Base-by-base conservation (phyloP, 2,329 filamentous ascomycete genomes). In the Diplodia intermedia region DNA sequence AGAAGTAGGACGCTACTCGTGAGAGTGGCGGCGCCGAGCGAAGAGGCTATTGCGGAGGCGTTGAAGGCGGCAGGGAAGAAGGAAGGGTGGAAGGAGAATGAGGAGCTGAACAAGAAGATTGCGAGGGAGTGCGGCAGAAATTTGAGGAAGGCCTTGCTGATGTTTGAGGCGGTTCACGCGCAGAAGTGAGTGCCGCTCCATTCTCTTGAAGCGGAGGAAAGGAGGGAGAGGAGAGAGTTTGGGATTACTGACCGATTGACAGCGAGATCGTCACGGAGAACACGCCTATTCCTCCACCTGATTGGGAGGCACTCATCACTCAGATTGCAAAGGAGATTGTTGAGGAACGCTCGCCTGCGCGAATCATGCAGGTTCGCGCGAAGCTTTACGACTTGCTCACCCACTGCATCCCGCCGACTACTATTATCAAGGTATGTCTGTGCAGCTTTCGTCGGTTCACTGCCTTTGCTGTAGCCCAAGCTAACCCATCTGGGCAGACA, bases 331-430 rank as follows among this genome's bases (percentile, higher is more conserved):
- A 90, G 75, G 94, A 98, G 74, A 97, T 99, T 67, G 88, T 97
- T 76, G 90, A 91, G 49, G 94, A 99, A 78, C 92, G 96, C 75
- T 93, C 93, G n/a, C 94, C 95, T 0, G 89, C 91, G 36, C 87
- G 92, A 62, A 94, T 99, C 69, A 82, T 99, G 71, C 88, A 93
- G 75, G 93, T 97, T 56, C 89, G 95, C 71, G 89, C 93, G 11
- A 96, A 97, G 80, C 86, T 99, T n/a, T 99, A 99, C 82, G 95
- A 99, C 77, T 86, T 99, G 40, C 86, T 99, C 56, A 97, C 94
- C 7, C 95, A 99, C 79, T 99, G 96, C 80, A 99, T 99, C 76
- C 95, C 96, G 15, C 87, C 95, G 2, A 97, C 94, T 0, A 96
- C 91, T 0, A 94, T 99, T 71, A 86, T 99, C 73, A 97, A 97